A percentile compares a stretch with the other conserved stretches of the same genome.
Conservation (phyloP, 2,329 filamentous ascomycete genomes). For the Sporothrix curviconia region DNA sequence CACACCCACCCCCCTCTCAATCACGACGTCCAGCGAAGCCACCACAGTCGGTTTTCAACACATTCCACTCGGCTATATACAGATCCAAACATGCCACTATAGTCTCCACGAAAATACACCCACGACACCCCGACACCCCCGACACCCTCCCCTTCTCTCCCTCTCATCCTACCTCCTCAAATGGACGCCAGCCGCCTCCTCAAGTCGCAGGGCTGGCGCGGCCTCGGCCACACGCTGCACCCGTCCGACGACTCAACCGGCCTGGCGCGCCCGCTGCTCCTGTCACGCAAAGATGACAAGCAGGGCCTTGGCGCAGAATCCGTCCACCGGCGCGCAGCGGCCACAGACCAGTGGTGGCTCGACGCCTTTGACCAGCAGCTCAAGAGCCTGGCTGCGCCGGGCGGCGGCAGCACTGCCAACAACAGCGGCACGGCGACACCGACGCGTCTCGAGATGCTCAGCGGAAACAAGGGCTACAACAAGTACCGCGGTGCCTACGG, state of each 20-base stretch:
- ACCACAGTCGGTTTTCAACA: too few relatives aligned
- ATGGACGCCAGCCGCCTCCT: constrained; percentile 87
- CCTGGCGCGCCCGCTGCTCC: constrained; percentile 73
- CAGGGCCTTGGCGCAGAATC: constrained; percentile 74
- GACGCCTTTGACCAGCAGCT: constrained; percentile 88
- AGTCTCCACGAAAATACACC: too few relatives aligned
- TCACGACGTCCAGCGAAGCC: not conserved
- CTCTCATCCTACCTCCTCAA: too few relatives aligned
- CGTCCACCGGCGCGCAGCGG: constrained; percentile 52
- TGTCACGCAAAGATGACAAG: constrained; percentile 74
- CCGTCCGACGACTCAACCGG: constrained; percentile 65
- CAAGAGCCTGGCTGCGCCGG: constrained; percentile 65
- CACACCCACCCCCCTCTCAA: not conserved
- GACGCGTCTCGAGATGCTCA: constrained; percentile 42
- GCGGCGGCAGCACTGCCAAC: constrained; percentile 30
- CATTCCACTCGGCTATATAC: too few relatives aligned
- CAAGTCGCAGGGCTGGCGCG: constrained; percentile 81
- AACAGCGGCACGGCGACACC: constrained; percentile 33
- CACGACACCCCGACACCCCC: too few relatives aligned
- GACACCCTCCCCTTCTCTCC: too few relatives aligned
- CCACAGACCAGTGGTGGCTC: constrained; percentile 91
- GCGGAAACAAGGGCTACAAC: constrained; percentile 37
- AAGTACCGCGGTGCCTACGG: constrained; percentile 56
- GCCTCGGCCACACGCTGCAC: constrained; percentile 81
- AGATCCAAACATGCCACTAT: too few relatives aligned